Percentiles rank a stretch among this genome's conserved stretches.
These are phyloP conservation scores for Didymella pinodella DNA, from an alignment of 2,329 filamentous ascomycete species.

Conservation along the genomic window DNA sequence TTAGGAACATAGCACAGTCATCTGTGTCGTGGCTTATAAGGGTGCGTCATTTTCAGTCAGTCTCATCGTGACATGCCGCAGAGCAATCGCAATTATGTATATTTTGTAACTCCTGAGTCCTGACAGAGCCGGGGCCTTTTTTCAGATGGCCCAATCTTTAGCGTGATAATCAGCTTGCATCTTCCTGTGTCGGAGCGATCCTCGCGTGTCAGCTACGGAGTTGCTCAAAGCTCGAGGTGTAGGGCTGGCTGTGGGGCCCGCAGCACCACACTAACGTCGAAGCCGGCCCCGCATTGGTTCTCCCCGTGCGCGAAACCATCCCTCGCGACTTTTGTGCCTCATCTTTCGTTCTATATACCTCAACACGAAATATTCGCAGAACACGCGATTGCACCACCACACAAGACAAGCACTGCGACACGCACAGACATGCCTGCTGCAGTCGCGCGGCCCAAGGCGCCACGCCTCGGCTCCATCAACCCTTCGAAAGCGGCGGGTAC, in stretches of 20 bases:
- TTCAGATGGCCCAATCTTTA: not conserved
- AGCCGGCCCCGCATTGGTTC: constrained; percentile 15
- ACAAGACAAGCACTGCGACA: not conserved
- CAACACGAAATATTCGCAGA: not conserved
- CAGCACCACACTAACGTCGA: constrained; percentile 5
- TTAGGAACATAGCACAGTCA: not conserved
- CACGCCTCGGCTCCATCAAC: constrained; percentile 40
- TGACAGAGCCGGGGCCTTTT: not conserved
- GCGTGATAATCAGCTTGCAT: not conserved
- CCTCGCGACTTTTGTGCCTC: constrained; percentile 27
- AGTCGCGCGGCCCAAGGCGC: constrained; percentile 27
- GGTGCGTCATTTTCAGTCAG: not conserved
- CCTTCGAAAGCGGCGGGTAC: constrained; percentile 26
- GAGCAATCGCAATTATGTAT: not conserved
- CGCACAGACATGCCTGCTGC: constrained; percentile 22
- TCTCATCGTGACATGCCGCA: not conserved
- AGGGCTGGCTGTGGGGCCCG: constrained; percentile 16
- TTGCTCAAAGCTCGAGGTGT: constrained; percentile 22
- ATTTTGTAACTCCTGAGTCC: not conserved
- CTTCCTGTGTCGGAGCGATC: constrained; percentile 2
- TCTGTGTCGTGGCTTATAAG: not conserved
- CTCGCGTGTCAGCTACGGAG: not conserved
- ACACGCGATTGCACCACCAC: not conserved
- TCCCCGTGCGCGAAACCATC: constrained; percentile 11
- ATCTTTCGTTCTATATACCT: constrained; percentile 17